Base-by-base conservation (phyloP, 116 monocot species). In the Zostera marina region DNA sequence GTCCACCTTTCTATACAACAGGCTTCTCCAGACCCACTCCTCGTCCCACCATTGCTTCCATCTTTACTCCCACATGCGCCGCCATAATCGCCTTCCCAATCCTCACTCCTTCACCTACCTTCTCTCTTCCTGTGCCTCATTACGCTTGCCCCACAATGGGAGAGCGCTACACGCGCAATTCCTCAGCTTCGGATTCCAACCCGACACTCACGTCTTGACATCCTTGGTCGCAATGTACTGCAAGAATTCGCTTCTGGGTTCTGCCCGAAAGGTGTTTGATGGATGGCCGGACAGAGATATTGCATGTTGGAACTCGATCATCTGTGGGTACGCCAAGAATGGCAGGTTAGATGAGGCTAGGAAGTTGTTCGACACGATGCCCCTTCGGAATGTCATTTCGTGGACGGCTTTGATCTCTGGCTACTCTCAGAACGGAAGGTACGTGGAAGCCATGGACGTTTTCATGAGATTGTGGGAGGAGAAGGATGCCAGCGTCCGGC, bases 331-430 rank as follows among this genome's bases (percentile, higher is more conserved):
- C 26, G 59, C 68, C 1, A 70, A 21, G 43, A 9, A 16, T 12
- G 88, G 88, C 1, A 21, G 60, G 6, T 13, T 80, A 12, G 46
- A 22, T 7, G 11, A 5, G 2, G 88, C 88, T 6, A 49, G 46
- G 68, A 64, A 70, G 53, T 26, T 88, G 65, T 88, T 88, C 22
- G 74, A 88, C 0, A 43, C 9, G 11, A 88, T 88, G 79, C 82
- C 79, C 1, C 24, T 4, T 7, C 64, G 73, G 54, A 82, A 79
- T 56, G 82, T 82, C 19, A 65, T 88, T 32, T 77, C 77, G 0
- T 82, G 87, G 87, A 88, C 87, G 16, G 63, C 82, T 1, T 68
- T 83, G 77, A 65, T 83, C 2, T 83, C 83, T 1, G 83, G 80
- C 45, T 88, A 77, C 54, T 23, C 74, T 2, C 83, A 80, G 65